A percentile compares a stretch with the other conserved stretches of the same genome.
These are phyloP conservation scores for Alternaria sp. DNA, from an alignment of 2,329 filamentous ascomycete genomes.

Conservation along the genomic window DNA sequence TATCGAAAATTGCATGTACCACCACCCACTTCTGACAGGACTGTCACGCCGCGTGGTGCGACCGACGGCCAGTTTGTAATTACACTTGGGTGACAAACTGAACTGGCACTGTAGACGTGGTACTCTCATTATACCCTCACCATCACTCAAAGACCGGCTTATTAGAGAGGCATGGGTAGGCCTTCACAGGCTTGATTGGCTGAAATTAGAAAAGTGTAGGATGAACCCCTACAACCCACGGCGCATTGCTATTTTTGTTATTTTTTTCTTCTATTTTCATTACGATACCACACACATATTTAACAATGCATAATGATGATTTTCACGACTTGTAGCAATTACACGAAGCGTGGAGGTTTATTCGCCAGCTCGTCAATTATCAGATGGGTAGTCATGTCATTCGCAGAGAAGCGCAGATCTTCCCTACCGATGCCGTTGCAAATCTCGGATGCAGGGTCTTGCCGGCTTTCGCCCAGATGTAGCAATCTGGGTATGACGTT, in stretches of 20 bases:
- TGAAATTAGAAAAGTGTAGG: conserved; percentile 2
- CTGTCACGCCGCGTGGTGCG: conserved; percentile 24
- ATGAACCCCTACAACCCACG: conserved; percentile 8
- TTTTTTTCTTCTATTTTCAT: conserved; percentile 20
- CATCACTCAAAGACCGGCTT: conserved; percentile 11
- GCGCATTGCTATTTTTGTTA: conserved; percentile 5
- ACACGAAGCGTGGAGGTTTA: not conserved
- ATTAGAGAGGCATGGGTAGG: conserved; percentile 26
- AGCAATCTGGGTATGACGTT: conserved; percentile 11
- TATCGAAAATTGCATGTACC: not conserved
- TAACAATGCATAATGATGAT: conserved; percentile 25
- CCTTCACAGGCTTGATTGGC: conserved; percentile 34
- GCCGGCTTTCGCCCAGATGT: not conserved
- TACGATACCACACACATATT: conserved; percentile 45
- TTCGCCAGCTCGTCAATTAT: not conserved
- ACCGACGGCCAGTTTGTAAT: not conserved
- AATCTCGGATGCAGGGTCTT: conserved; percentile 17
- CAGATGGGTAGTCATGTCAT: conserved; percentile 38
- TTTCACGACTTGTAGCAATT: not conserved
- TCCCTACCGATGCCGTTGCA: not conserved
- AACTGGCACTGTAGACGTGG: conserved; percentile 13
- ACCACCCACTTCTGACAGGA: conserved; percentile 33
- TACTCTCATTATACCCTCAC: conserved; percentile 18
- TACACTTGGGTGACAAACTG: conserved; percentile 17
- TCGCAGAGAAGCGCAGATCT: conserved; percentile 14